phyloP scores from a whole-genome alignment of 2,329 filamentous ascomycete genomes.

The Xylariaceae sp. region DNA sequence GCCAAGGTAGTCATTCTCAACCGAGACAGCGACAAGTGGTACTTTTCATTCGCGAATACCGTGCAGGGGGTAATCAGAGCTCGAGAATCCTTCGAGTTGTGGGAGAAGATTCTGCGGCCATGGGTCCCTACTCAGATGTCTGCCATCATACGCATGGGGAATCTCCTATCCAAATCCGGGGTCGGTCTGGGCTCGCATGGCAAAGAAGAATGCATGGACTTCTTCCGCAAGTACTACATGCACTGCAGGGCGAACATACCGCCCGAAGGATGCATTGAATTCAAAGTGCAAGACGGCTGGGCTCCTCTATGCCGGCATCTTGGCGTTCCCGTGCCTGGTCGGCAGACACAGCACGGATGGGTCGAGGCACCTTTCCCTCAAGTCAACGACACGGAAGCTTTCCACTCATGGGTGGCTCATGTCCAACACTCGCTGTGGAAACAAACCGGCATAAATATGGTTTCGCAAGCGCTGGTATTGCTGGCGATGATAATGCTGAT shows the following conservation, averaged over 20 bases:
- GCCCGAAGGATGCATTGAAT: constrained; percentile 12
- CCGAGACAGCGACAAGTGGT: constrained; percentile 20
- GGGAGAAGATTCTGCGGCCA: constrained; percentile 12
- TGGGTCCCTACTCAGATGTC: constrained; percentile 12
- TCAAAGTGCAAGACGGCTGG: constrained; percentile 18
- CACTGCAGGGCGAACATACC: constrained; percentile 15
- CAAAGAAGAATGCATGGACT: constrained; percentile 13
- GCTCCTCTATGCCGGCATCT: constrained; percentile 15
- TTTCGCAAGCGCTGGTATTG: constrained; percentile 3
- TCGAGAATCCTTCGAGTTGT: constrained; percentile 8
- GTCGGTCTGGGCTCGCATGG: constrained; percentile 16
- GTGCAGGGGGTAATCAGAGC: constrained; percentile 15
- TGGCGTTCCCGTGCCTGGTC: constrained; percentile 6
- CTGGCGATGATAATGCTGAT: constrained; percentile 1
- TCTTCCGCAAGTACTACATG: constrained; percentile 16
- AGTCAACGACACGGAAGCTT: constrained; percentile 16
- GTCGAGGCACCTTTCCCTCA: constrained; percentile 14
- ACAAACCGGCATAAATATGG: constrained; percentile 8
- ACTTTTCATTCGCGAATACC: constrained; percentile 14
- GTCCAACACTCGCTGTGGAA: constrained; percentile 9
- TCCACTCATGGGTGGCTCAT: constrained; percentile 8
- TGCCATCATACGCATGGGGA: constrained; percentile 15
- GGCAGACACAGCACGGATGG: constrained; percentile 8
- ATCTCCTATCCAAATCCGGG: constrained; percentile 15
- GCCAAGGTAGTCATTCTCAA: constrained; percentile 21